Conservation (phyloP, 2,329 filamentous ascomycete species). For the Phaeosphaeria sp. region DNA sequence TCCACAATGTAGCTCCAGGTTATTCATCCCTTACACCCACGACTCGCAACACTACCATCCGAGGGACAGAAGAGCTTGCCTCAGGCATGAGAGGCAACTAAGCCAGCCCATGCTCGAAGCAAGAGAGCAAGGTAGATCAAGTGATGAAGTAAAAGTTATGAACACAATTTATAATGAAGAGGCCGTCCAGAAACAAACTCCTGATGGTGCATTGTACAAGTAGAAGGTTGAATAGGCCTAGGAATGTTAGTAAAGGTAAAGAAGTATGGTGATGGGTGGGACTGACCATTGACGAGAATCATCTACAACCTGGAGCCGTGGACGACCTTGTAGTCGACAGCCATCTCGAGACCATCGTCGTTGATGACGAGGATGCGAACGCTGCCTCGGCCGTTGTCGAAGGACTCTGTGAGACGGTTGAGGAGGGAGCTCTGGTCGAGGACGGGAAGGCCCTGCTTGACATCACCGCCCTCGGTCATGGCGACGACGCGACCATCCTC, state of each 20-base stretch:
- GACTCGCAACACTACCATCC: conserved; percentile 26
- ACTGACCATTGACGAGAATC: conserved; percentile 39
- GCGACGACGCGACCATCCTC: conserved; percentile 82
- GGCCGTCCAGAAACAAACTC: conserved; percentile 43
- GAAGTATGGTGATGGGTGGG: neutral
- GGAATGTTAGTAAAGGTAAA: conserved; percentile 16
- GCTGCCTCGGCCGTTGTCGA: conserved; percentile 89
- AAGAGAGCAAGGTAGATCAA: conserved; percentile 24
- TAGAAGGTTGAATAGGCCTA: conserved; percentile 38
- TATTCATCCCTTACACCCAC: conserved; percentile 31
- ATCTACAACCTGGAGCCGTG: conserved; percentile 73
- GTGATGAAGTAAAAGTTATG: conserved; percentile 43
- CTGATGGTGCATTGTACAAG: conserved; percentile 38
- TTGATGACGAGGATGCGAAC: conserved; percentile 95
- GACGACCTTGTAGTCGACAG: conserved; percentile 98
- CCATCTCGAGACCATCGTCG: conserved; percentile 91
- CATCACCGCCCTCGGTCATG: conserved; percentile 98
- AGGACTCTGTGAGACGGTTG: conserved; percentile 79
- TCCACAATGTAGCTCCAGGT: conserved; percentile 44
- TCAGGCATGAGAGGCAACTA: conserved; percentile 19
- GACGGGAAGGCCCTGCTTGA: conserved; percentile 94
- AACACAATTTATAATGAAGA: conserved; percentile 45
- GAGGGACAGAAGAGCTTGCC: conserved; percentile 12
- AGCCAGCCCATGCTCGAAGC: conserved; percentile 21
- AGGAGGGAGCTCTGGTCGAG: conserved; percentile 94